Base-by-base conservation (phyloP, 2,329 filamentous ascomycete genomes). In the Periconia digitata region DNA sequence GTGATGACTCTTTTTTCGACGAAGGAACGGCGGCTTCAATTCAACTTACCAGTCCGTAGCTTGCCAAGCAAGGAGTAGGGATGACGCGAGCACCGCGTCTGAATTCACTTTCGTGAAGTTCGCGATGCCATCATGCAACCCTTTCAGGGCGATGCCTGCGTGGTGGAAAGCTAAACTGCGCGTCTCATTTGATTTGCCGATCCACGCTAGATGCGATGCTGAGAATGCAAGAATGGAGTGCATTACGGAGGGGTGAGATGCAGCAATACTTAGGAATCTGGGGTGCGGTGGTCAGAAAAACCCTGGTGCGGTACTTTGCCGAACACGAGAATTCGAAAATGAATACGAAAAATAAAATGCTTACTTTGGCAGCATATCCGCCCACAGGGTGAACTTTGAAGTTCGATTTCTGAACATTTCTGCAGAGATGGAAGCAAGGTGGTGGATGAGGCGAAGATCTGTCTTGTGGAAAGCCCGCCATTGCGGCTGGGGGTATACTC, bases 61-160 rank as follows among this genome's bases (percentile, higher is more conserved):
- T 76, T 97, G 92, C 92, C 94, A 97, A 32, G 92, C 95, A 42
- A 99, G 81, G 40, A 97, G 82, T 38, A 96, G 84, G 21, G 92
- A 96, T 24, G 92, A 90, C 21, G 92, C 92, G 46, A 99, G 81
- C 53, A 96, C 86, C 37, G 92, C 91, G 73, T 99, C 92, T 2
- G 90, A 92, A 52, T 91, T 95, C 44, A 87, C 85, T 60, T 85
- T 85, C 2, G 89, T 95, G 72, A 97, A 96, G 17, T 82, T 81
- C 38, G 85, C 84, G 59, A 97, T 92, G 22, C 91, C 90, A 64
- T 92, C 87, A 64, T 96, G 90, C 40, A 97, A 76, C 3, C 92
- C 92, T 62, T 89, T 91, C 50, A 96, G 78, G 10, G 94, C 92
- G 56, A 89, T 82, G 21, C 89, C 90, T 47, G 89, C 87, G 71